Percentiles rank a stretch among this genome's conserved stretches.
Conservation (phyloP, 1,284 basidiomycete genomes). For the Leccinum fallax region DNA sequence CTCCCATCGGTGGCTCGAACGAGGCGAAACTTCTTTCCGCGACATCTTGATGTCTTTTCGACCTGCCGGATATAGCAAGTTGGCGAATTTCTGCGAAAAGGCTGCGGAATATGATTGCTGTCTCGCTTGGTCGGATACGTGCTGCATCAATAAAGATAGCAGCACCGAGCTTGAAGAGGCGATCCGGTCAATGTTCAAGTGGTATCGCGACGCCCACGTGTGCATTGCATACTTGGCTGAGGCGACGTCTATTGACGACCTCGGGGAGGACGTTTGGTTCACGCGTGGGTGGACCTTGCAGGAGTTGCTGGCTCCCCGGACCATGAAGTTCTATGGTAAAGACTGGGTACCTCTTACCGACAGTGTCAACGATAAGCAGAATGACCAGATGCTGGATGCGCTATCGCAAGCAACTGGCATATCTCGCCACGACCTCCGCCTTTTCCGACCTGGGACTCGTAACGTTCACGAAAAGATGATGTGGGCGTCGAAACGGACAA, state of each 20-base stretch:
- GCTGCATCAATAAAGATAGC: slow-evolving; percentile 33
- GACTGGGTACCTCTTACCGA: slow-evolving; percentile 27
- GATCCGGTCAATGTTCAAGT: slow-evolving; percentile 37
- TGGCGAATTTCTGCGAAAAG: slow-evolving; percentile 29
- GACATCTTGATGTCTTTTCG: slow-evolving; percentile 36
- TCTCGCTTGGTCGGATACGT: slow-evolving; percentile 36
- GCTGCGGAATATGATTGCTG: slow-evolving; percentile 31
- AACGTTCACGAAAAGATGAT: slow-evolving; percentile 36
- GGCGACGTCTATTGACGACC: slow-evolving; percentile 30
- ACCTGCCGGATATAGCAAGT: slow-evolving; percentile 32
- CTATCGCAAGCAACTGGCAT: slow-evolving; percentile 35
- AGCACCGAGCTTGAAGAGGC: slow-evolving; percentile 36
- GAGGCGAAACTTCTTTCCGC: slow-evolving; percentile 63
- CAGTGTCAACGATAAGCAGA: slow-evolving; percentile 31
- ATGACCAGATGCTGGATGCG: slow-evolving; percentile 24
- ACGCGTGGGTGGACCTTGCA: slow-evolving; percentile 37
- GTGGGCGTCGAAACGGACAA: slow-evolving; percentile 37
- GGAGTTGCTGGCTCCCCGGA: slow-evolving; percentile 30
- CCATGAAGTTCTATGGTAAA: slow-evolving; percentile 35
- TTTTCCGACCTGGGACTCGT: slow-evolving; percentile 32
- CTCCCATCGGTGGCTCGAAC: slow-evolving; percentile 63
- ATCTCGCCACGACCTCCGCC: slow-evolving; percentile 25
- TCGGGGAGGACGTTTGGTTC: slow-evolving; percentile 35
- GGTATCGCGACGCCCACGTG: slow-evolving; percentile 33
- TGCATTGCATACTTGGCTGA: slow-evolving; percentile 38